Conservation (phyloP, 805 yeast species). For the Blastobotrys mokoenaii region DNA sequence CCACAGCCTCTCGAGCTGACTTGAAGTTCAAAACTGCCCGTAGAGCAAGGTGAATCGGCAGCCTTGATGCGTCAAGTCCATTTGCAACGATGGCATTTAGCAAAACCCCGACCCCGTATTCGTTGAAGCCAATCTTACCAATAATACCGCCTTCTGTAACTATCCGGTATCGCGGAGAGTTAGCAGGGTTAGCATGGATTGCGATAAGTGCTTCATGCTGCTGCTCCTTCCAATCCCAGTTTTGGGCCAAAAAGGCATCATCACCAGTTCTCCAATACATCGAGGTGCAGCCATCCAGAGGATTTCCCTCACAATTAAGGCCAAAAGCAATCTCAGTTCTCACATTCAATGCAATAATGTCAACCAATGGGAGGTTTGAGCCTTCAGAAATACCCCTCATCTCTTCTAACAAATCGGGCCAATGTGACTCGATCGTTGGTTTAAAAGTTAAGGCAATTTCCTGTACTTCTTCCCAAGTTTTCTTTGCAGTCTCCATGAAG, state of each 20-base stretch:
- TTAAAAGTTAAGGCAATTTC: conserved; percentile 24
- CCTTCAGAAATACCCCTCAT: conserved; percentile 34
- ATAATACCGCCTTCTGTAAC: conserved; percentile 32
- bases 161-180: conserved; percentile 23
- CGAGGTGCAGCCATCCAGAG: conserved; percentile 34
- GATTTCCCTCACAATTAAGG: conserved; percentile 6
- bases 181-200: conserved; percentile 21
- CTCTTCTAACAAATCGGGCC: conserved; percentile 31
- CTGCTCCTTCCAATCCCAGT: conserved; percentile 36
- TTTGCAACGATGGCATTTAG: conserved; percentile 29
- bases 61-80: conserved; percentile 23
- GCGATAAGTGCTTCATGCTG: conserved; percentile 24
- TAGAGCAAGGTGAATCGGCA: conserved; percentile 33
- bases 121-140: conserved; percentile 31
- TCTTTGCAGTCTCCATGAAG: conserved; percentile 19
- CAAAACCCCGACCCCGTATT: conserved; percentile 27
- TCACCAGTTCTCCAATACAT: conserved; percentile 21
- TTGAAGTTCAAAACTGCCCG: conserved; percentile 28
- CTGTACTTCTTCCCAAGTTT: conserved; percentile 28
- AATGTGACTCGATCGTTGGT: conserved; percentile 22
- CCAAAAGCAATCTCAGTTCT: conserved; percentile 33
- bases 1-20: conserved; percentile 20
- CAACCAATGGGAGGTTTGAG: conserved; percentile 26
- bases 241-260: conserved; percentile 28
- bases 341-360: conserved; percentile 32